Conservation (phyloP, 2,329 filamentous ascomycete genomes). For the Clonostachys chloroleuca region DNA sequence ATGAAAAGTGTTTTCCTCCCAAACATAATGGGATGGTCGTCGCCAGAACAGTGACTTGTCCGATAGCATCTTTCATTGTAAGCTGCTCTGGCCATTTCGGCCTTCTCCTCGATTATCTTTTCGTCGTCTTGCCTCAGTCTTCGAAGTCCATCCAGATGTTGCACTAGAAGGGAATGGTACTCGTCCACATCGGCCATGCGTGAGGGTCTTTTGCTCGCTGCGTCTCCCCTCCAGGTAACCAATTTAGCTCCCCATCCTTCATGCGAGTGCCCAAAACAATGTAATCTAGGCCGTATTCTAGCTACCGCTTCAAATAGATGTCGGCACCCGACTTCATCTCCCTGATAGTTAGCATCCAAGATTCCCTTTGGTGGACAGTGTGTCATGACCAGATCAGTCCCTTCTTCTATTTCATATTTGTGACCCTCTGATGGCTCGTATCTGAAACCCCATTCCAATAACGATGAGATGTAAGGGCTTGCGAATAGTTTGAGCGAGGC, state of each 20-base stretch:
- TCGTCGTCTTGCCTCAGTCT: background rate
- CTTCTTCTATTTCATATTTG: slow-evolving; percentile 14
- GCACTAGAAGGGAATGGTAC: slow-evolving; percentile 26
- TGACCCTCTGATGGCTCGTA: slow-evolving; percentile 23
- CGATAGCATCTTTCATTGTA: slow-evolving; percentile 11
- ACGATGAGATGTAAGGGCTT: slow-evolving; percentile 37
- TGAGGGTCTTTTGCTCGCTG: slow-evolving; percentile 19
- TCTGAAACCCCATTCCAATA: slow-evolving; percentile 38
- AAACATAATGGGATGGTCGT: slow-evolving; percentile 20
- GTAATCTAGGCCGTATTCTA: slow-evolving; percentile 18
- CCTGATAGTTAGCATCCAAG: slow-evolving; percentile 25
- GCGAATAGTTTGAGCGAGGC: slow-evolving; percentile 34
- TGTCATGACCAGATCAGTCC: slow-evolving; percentile 23
- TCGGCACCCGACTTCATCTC: slow-evolving; percentile 18
- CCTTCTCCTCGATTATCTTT: slow-evolving; percentile 7
- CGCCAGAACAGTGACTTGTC: slow-evolving; percentile 6
- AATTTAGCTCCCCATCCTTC: slow-evolving; percentile 30
- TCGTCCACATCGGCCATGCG: slow-evolving; percentile 46
- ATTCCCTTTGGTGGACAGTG: slow-evolving; percentile 31
- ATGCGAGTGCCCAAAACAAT: slow-evolving; percentile 30
- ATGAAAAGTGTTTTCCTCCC: slow-evolving; percentile 48
- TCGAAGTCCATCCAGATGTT: slow-evolving; percentile 15
- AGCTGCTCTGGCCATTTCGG: slow-evolving; percentile 24
- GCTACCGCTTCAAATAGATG: slow-evolving; percentile 20
- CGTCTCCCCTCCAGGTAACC: slow-evolving; percentile 35